Conservation (phyloP, 176 grass and related monocot genomes). For the Oryza coarctata region DNA sequence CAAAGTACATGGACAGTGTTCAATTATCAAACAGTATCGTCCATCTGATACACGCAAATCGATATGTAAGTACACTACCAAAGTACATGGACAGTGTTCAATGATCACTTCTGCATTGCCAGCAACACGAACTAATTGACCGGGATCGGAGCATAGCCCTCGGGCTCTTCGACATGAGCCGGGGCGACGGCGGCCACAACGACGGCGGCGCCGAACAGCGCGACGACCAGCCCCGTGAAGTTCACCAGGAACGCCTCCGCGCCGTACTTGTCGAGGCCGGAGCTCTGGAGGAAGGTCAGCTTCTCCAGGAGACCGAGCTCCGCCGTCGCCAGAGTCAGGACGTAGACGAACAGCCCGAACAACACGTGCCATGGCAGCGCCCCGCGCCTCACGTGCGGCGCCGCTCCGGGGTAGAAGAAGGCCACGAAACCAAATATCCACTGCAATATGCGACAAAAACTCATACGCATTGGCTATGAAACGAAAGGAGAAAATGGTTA, state of each 20-base stretch:
- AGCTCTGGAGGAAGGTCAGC: conserved; percentile 81
- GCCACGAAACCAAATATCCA: conserved; percentile 81
- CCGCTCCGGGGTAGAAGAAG: conserved; percentile 65
- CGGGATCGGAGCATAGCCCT: conserved; percentile 60
- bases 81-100: no score
- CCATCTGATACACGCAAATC: neutral
- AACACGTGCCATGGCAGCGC: conserved; percentile 88
- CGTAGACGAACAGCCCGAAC: conserved; percentile 86
- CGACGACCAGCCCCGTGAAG: conserved; percentile 68
- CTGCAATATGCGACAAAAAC: conserved; percentile 32
- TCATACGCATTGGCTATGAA: neutral
- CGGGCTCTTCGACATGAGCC: conserved; percentile 42
- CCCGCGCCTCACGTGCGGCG: conserved; percentile 46
- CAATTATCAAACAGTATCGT: neutral
- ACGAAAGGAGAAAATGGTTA: neutral
- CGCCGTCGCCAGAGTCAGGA: conserved; percentile 69
- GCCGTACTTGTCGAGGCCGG: conserved; percentile 70
- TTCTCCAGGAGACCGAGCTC: conserved; percentile 90
- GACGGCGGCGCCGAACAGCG: conserved; percentile 62
- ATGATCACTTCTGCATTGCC: neutral
- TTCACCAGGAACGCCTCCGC: conserved; percentile 82
- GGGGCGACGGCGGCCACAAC: conserved; percentile 62
- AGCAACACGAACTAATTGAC: conserved; percentile 13
- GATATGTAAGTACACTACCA: neutral
- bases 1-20: neutral